Conservation (phyloP, 2,329 filamentous ascomycete genomes). For the Fusarium clavum region DNA sequence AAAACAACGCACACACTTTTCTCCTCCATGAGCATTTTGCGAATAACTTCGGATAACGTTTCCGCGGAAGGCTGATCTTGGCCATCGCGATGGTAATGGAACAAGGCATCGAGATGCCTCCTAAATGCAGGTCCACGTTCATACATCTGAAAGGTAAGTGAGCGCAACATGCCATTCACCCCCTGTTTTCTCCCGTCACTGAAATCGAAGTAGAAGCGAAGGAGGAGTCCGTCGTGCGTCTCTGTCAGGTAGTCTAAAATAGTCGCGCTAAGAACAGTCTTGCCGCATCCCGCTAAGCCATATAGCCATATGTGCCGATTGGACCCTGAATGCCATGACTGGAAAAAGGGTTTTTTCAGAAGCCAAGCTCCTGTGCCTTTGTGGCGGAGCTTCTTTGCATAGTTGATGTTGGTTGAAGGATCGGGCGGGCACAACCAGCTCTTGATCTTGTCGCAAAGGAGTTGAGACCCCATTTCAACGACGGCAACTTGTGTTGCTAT, state of each 20-base stretch:
- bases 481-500: not conserved
- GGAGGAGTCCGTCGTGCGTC: not conserved
- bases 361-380: slow-evolving; percentile 11
- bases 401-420: slow-evolving; percentile 19
- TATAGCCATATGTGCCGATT: not conserved
- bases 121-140: not conserved
- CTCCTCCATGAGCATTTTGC: not conserved
- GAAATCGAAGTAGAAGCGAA: slow-evolving; percentile 43
- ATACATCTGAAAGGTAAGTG: not conserved
- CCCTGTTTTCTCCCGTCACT: not conserved
- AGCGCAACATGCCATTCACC: not conserved
- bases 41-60: not conserved
- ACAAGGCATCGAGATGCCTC: not conserved
- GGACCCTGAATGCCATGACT: not conserved
- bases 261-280: slow-evolving; percentile 34
- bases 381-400: slow-evolving; percentile 23
- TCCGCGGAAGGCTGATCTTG: not conserved
- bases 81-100: not conserved
- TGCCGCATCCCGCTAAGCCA: slow-evolving; percentile 36
- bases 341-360: accelerated
- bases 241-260: slow-evolving; percentile 29
- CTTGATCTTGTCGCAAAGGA: not conserved
- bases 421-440: slow-evolving; percentile 30
- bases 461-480: not conserved
- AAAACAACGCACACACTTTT: not conserved